A percentile compares a stretch with the other conserved stretches of the same genome.
Evolutionary conservation across 2,329 filamentous ascomycete species (phyloP).

Genomic region (Neofusicoccum umdonicola): DNA sequence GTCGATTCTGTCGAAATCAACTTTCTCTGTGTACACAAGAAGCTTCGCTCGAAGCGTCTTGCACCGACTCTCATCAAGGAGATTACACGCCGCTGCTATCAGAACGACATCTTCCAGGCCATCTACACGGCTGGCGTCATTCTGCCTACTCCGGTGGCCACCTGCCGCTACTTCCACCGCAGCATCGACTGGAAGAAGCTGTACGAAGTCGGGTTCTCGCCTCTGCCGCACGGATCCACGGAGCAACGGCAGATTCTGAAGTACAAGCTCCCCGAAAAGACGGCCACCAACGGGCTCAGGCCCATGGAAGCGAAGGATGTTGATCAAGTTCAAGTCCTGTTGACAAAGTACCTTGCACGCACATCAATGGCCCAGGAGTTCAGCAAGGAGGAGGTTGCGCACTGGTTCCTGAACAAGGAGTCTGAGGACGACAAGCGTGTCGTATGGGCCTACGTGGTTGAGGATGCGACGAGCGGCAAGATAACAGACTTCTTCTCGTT

Average conservation of each 20-base stretch:
- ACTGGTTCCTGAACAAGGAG: slow-evolving; percentile 80
- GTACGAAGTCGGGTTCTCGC: slow-evolving; percentile 91
- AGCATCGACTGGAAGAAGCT: slow-evolving; percentile 95
- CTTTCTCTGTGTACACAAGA: slow-evolving; percentile 98
- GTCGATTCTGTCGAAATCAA: slow-evolving; percentile 90
- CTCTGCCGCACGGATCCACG: slow-evolving; percentile 78
- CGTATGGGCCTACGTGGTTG: slow-evolving; percentile 91
- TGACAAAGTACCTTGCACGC: slow-evolving; percentile 73
- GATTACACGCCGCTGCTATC: slow-evolving; percentile 87
- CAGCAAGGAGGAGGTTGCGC: slow-evolving; percentile 73
- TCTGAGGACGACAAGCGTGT: slow-evolving; percentile 64
- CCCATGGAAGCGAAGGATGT: slow-evolving; percentile 78
- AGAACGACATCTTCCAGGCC: slow-evolving; percentile 85
- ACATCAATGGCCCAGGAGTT: slow-evolving; percentile 86
- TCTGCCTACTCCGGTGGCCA: slow-evolving; percentile 86
- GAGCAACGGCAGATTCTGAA: slow-evolving; percentile 81
- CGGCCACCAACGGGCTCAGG: slow-evolving; percentile 71
- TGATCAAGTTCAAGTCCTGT: slow-evolving; percentile 68
- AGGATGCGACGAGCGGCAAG: slow-evolving; percentile 65
- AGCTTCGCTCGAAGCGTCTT: slow-evolving; percentile 87
- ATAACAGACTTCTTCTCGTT: slow-evolving; percentile 98
- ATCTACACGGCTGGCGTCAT: slow-evolving; percentile 94
- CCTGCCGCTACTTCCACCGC: slow-evolving; percentile 92
- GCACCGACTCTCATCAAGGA: slow-evolving; percentile 96
- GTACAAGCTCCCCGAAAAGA: slow-evolving; percentile 76